Conservation (phyloP, 768 basidiomycete genomes). For the Podaxis sp. region DNA sequence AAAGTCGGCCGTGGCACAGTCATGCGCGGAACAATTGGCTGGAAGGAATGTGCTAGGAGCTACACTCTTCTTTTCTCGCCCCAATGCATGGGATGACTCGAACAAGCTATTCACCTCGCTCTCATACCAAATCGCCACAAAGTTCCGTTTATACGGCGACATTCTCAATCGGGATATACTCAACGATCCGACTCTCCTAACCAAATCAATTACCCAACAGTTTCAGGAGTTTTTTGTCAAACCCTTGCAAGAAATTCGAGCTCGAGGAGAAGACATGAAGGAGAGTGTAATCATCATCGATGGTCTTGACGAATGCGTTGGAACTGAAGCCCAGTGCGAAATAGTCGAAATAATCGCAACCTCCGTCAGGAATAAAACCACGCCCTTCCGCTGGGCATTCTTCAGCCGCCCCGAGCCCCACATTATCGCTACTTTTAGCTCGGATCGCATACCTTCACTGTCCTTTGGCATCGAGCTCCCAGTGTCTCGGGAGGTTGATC, state of each 20-base stretch:
- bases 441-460: background rate
- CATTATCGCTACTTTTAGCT: constrained; percentile 5
- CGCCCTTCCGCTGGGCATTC: background rate
- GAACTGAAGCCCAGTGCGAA: background rate
- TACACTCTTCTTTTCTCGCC: constrained; percentile 12
- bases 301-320: constrained; percentile 10
- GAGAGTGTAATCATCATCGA: constrained; percentile 6
- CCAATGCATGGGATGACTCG: background rate
- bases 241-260: background rate
- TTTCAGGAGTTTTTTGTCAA: background rate
- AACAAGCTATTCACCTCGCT: background rate
- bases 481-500: constrained; percentile 8
- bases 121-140: constrained; percentile 1
- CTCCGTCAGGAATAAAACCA: background rate
- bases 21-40: background rate
- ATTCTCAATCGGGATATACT: background rate
- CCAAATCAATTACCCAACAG: background rate
- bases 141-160: background rate
- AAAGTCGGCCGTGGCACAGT: constrained; percentile 10
- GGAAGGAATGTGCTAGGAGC: background rate
- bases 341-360: background rate
- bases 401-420: background rate
- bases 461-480: constrained; percentile 1
- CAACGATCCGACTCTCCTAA: background rate
- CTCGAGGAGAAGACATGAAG: background rate